Base-by-base conservation (phyloP, 192 early-diverging fungal species). In the Paraglomus brasilianum region DNA sequence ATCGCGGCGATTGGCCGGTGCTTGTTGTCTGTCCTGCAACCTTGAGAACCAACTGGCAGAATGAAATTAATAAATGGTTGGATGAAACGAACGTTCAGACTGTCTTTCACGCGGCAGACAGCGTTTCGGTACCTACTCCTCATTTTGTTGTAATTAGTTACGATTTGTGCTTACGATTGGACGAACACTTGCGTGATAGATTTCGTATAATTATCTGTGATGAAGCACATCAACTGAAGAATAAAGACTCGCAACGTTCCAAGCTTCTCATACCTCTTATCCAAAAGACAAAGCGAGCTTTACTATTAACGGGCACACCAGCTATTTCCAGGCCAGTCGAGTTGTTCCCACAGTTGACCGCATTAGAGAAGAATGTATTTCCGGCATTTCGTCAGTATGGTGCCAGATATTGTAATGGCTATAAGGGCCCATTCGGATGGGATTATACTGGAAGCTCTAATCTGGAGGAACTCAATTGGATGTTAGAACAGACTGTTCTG, bases 161-260 rank as follows among this genome's bases (percentile, higher is more conserved):
- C 50, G 81, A 82, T 71, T 50, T 82, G 19, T 63, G 53, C 8
- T 46, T 49, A 14, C 76, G 62, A 55, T 8, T 58, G 19, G 48
- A 22, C 15, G 60, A 48, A 17, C 50, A 73, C 30, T 50, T 82
- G 14, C 3, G 10, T 17, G 47, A 55, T 40, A 43, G 22, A 41
- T 82, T 74, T 45, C 44, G 71, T 30, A 45, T 80, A 15, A 50
- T 82, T 14, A 74, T 82, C 11, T 53, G 66, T 42, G 80, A 82
- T 64, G 81, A 82, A 61, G 76, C 77, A 13, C 81, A 82, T 61
- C 77, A 79, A 51, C 14, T 82, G n/a, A 82, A 82, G 46, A 77
- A 59, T n/a, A 59, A 40, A 40, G 65, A 74, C 74, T 67, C 81
- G 0, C 76, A 82, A 61, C 60, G 81, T 13, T 81, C 81, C 21